Evolutionary conservation across 2,329 filamentous ascomycete genomes (phyloP).

Genomic region (Pseudogymnoascus sp.): DNA sequence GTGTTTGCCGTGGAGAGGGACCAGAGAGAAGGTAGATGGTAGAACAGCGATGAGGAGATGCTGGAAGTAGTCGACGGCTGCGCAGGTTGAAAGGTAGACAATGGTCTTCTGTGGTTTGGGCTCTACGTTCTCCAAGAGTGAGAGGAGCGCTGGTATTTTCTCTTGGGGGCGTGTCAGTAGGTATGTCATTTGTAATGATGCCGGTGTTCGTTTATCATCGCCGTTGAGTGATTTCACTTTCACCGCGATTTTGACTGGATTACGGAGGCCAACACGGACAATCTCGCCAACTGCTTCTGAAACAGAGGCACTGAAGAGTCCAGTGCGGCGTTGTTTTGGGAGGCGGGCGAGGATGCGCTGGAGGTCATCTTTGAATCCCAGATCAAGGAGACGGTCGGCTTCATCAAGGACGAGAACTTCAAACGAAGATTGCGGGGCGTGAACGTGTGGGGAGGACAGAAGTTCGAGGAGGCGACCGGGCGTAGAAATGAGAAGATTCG

Average conservation of each 20-base stretch:
- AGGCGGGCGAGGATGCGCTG: constrained; percentile 75
- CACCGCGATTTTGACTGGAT: constrained; percentile 90
- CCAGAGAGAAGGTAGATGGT: constrained; percentile 56
- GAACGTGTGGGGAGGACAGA: constrained; percentile 75
- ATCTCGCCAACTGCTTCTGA: constrained; percentile 91
- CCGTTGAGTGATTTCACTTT: constrained; percentile 75
- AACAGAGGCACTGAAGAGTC: constrained; percentile 91
- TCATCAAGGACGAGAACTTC: constrained; percentile 91
- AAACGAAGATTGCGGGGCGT: constrained; percentile 81
- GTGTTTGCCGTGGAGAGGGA: constrained; percentile 88
- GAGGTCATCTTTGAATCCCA: constrained; percentile 88
- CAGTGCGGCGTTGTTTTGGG: constrained; percentile 88
- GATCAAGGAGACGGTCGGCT: constrained; percentile 82
- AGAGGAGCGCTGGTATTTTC: constrained; percentile 67
- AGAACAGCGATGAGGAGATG: constrained; percentile 68
- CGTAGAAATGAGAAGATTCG: constrained; percentile 84
- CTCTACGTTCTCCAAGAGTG: constrained; percentile 61
- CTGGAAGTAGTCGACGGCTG: constrained; percentile 89
- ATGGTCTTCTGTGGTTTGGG: constrained; percentile 76
- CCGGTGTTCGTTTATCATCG: constrained; percentile 81
- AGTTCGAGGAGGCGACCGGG: constrained; percentile 85
- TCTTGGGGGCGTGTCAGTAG: constrained; percentile 65
- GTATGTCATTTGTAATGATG: constrained; percentile 88
- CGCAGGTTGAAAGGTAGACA: constrained; percentile 87
- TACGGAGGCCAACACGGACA: constrained; percentile 81